Percentiles rank a stretch among this genome's conserved stretches.
Conservation (phyloP, 2,329 filamentous ascomycete genomes). For the Fusarium avenaceum region DNA sequence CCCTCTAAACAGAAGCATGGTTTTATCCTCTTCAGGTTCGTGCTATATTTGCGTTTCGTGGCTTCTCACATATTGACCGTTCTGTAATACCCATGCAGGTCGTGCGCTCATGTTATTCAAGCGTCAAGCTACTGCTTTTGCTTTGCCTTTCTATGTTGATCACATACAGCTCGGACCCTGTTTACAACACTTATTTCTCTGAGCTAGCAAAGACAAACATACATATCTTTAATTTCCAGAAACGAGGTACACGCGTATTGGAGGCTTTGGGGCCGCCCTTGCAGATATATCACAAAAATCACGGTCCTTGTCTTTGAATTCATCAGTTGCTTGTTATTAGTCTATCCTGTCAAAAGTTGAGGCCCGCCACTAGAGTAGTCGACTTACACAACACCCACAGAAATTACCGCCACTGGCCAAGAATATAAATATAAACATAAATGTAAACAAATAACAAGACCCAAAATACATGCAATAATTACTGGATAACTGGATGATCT, state of each 20-base stretch:
- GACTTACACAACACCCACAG: conserved; percentile 1
- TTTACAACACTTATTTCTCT: not conserved
- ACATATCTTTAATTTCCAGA: conserved; percentile 42
- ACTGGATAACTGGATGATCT: conserved; percentile 17
- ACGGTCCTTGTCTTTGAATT: conserved; percentile 16
- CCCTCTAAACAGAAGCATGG: not conserved
- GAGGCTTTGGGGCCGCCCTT: conserved; percentile 22
- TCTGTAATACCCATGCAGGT: not conserved
- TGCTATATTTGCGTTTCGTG: not conserved
- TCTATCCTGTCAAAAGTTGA: conserved; percentile 28
- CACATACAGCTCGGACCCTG: not conserved
- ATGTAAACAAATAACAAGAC: conserved; percentile 15
- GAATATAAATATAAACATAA: conserved; percentile 17
- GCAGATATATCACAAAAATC: conserved; percentile 23
- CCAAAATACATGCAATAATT: not conserved
- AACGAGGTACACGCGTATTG: conserved; percentile 35
- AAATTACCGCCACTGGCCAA: conserved; percentile 8
- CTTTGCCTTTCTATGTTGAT: conserved; percentile 5
- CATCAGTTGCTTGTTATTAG: conserved; percentile 16
- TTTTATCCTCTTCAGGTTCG: conserved; percentile 12
- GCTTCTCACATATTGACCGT: conserved; percentile 1
- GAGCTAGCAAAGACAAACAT: conserved; percentile 13
- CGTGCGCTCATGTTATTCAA: conserved; percentile 5
- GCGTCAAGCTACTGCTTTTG: conserved; percentile 20
- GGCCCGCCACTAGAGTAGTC: conserved; percentile 20